These are phyloP conservation scores for Carallia pectinifolia DNA, from an alignment of 345 rosid species.

Conservation along the genomic window DNA sequence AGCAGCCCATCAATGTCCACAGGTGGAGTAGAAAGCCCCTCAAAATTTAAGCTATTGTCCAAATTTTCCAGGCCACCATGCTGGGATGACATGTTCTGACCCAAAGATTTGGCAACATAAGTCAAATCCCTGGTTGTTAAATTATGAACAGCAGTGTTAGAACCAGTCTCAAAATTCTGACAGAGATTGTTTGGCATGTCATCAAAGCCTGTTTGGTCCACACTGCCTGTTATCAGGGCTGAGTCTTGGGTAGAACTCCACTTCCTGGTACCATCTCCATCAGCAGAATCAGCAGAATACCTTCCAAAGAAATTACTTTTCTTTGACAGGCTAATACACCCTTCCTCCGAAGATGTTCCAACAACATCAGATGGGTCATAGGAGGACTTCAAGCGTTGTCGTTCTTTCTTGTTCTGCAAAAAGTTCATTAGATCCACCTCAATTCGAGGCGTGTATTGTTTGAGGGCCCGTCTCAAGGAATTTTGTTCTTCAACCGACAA, in stretches of 20 bases:
- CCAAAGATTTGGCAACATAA: slow-evolving; percentile 37
- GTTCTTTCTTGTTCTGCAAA: slow-evolving; percentile 90
- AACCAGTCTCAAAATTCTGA: slow-evolving; percentile 57
- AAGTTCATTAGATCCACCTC: slow-evolving; percentile 96
- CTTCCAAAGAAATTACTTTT: slow-evolving; percentile 73
- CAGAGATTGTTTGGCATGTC: slow-evolving; percentile 65
- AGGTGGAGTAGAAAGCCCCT: slow-evolving; percentile 46
- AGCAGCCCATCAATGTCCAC: slow-evolving; percentile 56
- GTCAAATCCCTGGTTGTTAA: slow-evolving; percentile 53
- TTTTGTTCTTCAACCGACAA: slow-evolving; percentile 97
- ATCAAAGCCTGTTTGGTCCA: slow-evolving; percentile 48
- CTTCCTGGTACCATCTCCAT: slow-evolving; percentile 77
- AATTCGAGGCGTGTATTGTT: slow-evolving; percentile 95
- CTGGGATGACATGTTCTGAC: slow-evolving; percentile 42
- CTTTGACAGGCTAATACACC: slow-evolving; percentile 58
- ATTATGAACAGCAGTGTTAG: slow-evolving; percentile 41
- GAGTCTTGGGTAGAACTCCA: slow-evolving; percentile 82
- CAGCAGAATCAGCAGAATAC: slow-evolving; percentile 77
- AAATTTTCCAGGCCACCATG: slow-evolving; percentile 42
- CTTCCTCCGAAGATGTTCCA: slow-evolving; percentile 97
- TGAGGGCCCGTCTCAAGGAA: slow-evolving; percentile 87
- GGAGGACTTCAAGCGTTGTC: slow-evolving; percentile 76
- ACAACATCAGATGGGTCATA: slow-evolving; percentile 89
- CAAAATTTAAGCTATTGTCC: slow-evolving; percentile 47
- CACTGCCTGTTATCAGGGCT: slow-evolving; percentile 36